phyloP scores from a whole-genome alignment of 2,329 filamentous ascomycete species.

The Ambrosiella beaveri region DNA sequence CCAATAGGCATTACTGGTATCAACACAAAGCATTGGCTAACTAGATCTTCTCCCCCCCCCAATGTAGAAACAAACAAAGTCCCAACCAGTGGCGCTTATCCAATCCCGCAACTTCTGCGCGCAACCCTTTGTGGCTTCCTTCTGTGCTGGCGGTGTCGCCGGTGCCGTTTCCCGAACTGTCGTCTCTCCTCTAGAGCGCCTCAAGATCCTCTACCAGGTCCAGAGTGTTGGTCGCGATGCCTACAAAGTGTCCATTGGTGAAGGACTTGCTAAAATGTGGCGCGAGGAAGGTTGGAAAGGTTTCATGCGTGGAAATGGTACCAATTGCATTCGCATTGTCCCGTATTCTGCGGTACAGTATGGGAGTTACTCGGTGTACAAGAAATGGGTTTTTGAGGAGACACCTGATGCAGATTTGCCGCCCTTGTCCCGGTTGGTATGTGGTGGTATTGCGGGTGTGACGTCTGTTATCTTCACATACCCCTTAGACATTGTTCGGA shows the following conservation, averaged over 20 bases:
- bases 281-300: constrained; percentile 90
- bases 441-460: constrained; percentile 80
- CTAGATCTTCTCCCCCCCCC: neutral
- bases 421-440: constrained; percentile 62
- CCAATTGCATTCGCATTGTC: constrained; percentile 95
- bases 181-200: constrained; percentile 82
- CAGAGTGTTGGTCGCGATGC: constrained; percentile 81
- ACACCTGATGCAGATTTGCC: constrained; percentile 56
- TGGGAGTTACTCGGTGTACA: constrained; percentile 95
- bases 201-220: constrained; percentile 96
- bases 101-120: constrained; percentile 34
- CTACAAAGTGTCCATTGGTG: constrained; percentile 80
- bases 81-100: neutral
- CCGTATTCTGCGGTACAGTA: constrained; percentile 98
- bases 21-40: too few species aligned
- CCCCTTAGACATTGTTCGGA: constrained; percentile 92
- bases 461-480: constrained; percentile 93
- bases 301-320: constrained; percentile 95
- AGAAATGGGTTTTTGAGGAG: constrained; percentile 64
- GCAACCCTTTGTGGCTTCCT: constrained; percentile 76
- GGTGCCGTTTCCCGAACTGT: constrained; percentile 96
- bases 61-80: constrained; percentile 7
- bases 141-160: constrained; percentile 83
- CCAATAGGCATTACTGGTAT: too few species aligned
- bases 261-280: constrained; percentile 90